phyloP scores from a whole-genome alignment of 1,139 yeast genomes.

The Yamadazyma triangularis region DNA sequence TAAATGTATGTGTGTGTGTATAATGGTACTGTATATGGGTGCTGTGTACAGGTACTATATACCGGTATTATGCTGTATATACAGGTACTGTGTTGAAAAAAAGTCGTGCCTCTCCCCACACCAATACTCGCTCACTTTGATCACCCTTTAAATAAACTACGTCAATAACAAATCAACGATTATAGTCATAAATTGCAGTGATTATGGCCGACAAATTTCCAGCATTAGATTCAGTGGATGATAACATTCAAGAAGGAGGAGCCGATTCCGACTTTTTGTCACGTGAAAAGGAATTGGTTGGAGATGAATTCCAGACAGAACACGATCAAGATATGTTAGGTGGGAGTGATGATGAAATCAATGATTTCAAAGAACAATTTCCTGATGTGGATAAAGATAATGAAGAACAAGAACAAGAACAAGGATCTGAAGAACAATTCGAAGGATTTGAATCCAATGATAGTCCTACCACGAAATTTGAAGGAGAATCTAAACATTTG shows the following conservation, averaged over 20 bases:
- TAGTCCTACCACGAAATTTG: slow-evolving; percentile 11
- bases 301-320: slow-evolving; percentile 74
- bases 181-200: too few relatives aligned
- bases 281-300: slow-evolving; percentile 80
- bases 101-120: too few relatives aligned
- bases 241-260: slow-evolving; percentile 29
- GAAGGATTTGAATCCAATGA: slow-evolving; percentile 29
- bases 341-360: slow-evolving; percentile 57
- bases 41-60: too few relatives aligned
- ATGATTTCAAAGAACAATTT: slow-evolving; percentile 62
- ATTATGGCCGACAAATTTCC: slow-evolving; percentile 91
- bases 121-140: too few relatives aligned
- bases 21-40: too few relatives aligned
- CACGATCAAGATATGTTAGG: slow-evolving; percentile 56
- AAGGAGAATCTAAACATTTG: slow-evolving; percentile 53
- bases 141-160: too few relatives aligned
- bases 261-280: slow-evolving; percentile 50
- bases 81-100: too few relatives aligned
- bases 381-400: slow-evolving; percentile 49
- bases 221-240: slow-evolving; percentile 57
- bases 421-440: slow-evolving; percentile 16
- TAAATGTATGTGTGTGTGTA: too few relatives aligned
- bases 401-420: slow-evolving; percentile 19
- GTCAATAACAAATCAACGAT: too few relatives aligned
- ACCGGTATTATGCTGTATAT: too few relatives aligned